Base-by-base conservation (phyloP, 2,329 filamentous ascomycete species). In the Cladosporium austrohemisphaericum region DNA sequence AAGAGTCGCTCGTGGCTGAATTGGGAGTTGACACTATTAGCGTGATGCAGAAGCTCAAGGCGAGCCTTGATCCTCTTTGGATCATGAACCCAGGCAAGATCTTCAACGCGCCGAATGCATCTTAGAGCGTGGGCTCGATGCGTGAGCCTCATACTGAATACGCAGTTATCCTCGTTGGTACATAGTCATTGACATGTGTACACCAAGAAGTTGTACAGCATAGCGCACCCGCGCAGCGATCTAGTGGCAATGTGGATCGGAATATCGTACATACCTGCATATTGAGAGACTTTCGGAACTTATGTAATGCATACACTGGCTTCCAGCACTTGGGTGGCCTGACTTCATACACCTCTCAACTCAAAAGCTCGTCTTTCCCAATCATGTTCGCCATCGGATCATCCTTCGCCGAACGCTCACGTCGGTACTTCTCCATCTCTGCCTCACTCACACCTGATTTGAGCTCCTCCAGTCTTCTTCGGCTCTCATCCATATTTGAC, bases 351-450 rank as follows among this genome's bases (percentile, higher is more conserved):
- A 9, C 7, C 13, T 18, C 18, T 32, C 20, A 50, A 13, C 31
- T 22, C 18, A 80, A 65, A 55, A 86, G 65, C 59, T 87, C 81
- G 63, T 90, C 86, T 64, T 82, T 86, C 19, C 86, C 86, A 37
- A 94, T 67, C 58, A 88, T 81, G 5, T 81, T 83, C 1, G 88
- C 87, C 91, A 95, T 95, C 0, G 91, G 91, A 71, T 95, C 91
- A 55, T 88, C 80, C 1, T 84, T 82, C 22, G 81, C 82, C 44
- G 81, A 79, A 55, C 84, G 77, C 65, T 89, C 91, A 57, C 81
- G 79, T 59, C 89, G 81, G 66, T 94, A 95, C 52, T 85, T 83
- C 51, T 96, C 91, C 72, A 95, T 79, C 57, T 95, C 89, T 49
- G 86, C 86, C 63, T 95, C 88, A 0, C 84, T 84, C 10, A 93